A percentile compares a stretch with the other conserved stretches of the same genome.
Evolutionary conservation across 257 asterid genomes (phyloP).

Genomic region (Cinchona pubescens): DNA sequence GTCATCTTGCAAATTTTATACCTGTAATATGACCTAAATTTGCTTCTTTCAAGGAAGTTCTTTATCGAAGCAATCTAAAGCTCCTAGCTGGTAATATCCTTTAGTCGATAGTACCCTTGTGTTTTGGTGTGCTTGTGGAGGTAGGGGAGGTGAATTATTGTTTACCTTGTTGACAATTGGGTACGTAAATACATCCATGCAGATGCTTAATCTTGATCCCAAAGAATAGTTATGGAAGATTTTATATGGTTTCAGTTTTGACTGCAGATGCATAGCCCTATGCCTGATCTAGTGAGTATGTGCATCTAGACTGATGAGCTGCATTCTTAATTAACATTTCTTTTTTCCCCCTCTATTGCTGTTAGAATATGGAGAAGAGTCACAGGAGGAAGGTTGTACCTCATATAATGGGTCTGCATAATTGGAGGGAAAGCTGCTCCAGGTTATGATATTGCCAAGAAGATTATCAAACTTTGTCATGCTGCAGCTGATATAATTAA

Average conservation of each 20-base stretch:
- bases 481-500: conserved; percentile 49
- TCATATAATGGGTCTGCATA: conserved; percentile 49
- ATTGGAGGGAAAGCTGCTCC: conserved; percentile 64
- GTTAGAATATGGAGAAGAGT: conserved; percentile 42
- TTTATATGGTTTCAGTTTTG: neutral
- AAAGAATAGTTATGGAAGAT: neutral
- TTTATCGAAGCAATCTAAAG: neutral
- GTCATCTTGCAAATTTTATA: neutral
- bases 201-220: neutral
- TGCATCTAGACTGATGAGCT: neutral
- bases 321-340: neutral
- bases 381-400: conserved; percentile 48
- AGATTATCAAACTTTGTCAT: conserved; percentile 53
- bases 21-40: neutral
- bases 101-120: neutral
- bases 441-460: conserved; percentile 54
- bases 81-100: neutral
- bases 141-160: neutral
- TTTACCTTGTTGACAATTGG: neutral
- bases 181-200: neutral
- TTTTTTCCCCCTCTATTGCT: conserved; percentile 5
- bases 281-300: neutral
- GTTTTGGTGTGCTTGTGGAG: neutral
- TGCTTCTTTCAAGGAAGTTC: neutral
- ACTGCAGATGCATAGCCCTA: neutral